phyloP scores from a whole-genome alignment of 1,284 basidiomycete genomes.

The Erythrobasidium hasegawianum region DNA sequence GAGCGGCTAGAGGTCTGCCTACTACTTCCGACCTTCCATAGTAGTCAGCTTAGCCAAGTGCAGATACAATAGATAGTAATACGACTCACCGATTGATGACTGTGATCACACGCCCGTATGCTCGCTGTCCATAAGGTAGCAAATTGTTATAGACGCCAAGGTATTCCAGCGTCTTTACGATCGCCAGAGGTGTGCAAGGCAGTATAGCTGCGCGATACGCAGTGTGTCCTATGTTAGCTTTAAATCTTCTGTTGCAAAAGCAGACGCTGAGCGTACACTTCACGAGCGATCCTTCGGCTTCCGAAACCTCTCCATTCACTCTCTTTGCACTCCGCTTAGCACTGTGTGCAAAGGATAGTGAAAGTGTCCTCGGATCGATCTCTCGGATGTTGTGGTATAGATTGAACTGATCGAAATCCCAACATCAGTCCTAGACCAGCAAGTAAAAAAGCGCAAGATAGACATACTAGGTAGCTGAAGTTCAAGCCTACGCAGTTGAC shows the following conservation, averaged over 20 bases:
- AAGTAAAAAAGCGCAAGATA: neutral
- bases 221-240: no score
- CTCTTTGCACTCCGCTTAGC: slow-evolving; percentile 11
- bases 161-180: slow-evolving; percentile 86
- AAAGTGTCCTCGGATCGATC: slow-evolving; percentile 52
- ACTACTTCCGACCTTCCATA: slow-evolving; percentile 97
- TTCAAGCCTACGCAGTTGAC: slow-evolving; percentile 16
- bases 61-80: no score
- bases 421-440: neutral
- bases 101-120: slow-evolving; percentile 87
- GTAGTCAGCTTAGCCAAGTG: no score
- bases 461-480: slow-evolving; percentile 33
- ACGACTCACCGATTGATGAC: slow-evolving; percentile 85
- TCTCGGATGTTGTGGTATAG: slow-evolving; percentile 76
- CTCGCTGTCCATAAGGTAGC: slow-evolving; percentile 87
- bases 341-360: slow-evolving; percentile 47
- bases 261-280: slow-evolving; percentile 16
- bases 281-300: slow-evolving; percentile 3
- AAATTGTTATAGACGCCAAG: slow-evolving; percentile 88
- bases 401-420: slow-evolving; percentile 63
- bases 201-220: slow-evolving; percentile 95
- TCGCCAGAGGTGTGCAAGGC: slow-evolving; percentile 92
- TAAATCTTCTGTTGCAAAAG: no score
- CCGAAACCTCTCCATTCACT: neutral
- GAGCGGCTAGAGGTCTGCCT: slow-evolving; percentile 85